Percentiles rank a stretch among this genome's conserved stretches.
Conservation (phyloP, 2,329 filamentous ascomycete genomes). For the Gaeumannomyces tritici region DNA sequence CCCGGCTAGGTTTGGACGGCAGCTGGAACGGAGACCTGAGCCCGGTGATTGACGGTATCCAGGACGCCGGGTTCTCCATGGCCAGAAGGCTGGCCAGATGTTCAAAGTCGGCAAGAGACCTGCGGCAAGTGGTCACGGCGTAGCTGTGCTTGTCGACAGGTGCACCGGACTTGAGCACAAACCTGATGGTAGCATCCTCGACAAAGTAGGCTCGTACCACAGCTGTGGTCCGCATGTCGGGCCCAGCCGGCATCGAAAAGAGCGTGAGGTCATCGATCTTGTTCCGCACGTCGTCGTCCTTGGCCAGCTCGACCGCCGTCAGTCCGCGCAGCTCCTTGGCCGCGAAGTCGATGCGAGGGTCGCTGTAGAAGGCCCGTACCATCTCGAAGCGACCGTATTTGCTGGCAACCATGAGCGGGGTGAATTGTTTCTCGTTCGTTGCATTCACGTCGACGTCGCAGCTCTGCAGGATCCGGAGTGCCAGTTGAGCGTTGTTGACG, state of each 20-base stretch:
- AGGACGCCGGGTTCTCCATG: conserved; percentile 89
- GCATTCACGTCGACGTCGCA: conserved; percentile 97
- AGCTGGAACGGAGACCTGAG: conserved; percentile 86
- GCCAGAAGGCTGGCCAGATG: conserved; percentile 75
- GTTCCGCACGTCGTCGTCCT: conserved; percentile 95
- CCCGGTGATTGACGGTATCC: conserved; percentile 72
- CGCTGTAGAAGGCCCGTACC: conserved; percentile 78
- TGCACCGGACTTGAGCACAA: conserved; percentile 89
- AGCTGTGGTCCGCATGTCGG: conserved; percentile 76
- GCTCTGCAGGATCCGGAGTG: conserved; percentile 63
- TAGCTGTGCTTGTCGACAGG: conserved; percentile 74
- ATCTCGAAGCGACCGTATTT: conserved; percentile 95
- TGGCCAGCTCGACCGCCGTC: conserved; percentile 91
- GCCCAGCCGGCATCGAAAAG: conserved; percentile 61
- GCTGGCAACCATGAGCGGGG: conserved; percentile 93
- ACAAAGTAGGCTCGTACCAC: conserved; percentile 96
- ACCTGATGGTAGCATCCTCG: conserved; percentile 85
- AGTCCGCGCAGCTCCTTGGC: conserved; percentile 79
- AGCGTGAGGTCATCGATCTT: conserved; percentile 89
- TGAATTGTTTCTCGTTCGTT: conserved; percentile 89
- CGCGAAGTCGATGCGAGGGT: conserved; percentile 76
- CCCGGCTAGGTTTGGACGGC: conserved; percentile 80
- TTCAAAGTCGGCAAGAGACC: conserved; percentile 84
- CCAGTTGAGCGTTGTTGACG: conserved; percentile 74
- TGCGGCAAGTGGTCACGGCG: conserved; percentile 87